Conservation (phyloP, 1,139 yeast species). For the Protomyces inundatus region DNA sequence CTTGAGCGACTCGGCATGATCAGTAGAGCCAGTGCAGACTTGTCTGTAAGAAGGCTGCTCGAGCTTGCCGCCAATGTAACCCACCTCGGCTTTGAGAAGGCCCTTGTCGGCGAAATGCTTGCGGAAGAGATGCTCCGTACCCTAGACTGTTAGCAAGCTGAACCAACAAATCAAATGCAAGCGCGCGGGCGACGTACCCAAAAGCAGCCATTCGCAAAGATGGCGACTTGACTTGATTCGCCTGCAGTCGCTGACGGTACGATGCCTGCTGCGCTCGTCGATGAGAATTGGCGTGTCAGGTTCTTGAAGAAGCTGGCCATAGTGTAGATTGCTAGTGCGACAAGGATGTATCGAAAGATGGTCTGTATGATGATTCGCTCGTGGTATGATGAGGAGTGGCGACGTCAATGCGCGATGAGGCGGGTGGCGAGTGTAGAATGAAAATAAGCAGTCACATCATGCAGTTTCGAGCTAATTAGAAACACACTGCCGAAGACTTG, state of each 20-base stretch:
- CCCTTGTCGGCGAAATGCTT: conserved; percentile 62
- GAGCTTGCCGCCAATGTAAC: conserved; percentile 72
- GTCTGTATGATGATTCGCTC: too few species aligned
- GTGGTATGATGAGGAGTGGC: not conserved
- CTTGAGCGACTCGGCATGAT: conserved; percentile 67
- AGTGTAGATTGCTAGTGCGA: not conserved
- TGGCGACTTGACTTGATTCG: conserved; percentile 34
- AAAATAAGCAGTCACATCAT: not conserved
- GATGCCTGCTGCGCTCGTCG: conserved; percentile 21
- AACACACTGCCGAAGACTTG: too few species aligned
- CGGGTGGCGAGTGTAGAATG: not conserved
- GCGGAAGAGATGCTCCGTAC: conserved; percentile 74
- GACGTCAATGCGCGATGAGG: not conserved
- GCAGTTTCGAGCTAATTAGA: too few species aligned
- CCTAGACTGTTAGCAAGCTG: not conserved
- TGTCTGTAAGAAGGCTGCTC: conserved; percentile 60
- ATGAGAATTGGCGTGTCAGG: conserved; percentile 16
- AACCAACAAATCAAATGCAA: not conserved
- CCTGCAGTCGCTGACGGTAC: conserved; percentile 17
- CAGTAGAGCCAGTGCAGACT: conserved; percentile 71
- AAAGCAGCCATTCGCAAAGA: conserved; percentile 81
- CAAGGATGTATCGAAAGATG: not conserved
- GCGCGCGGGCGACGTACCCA: conserved; percentile 49
- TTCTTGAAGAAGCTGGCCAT: conserved; percentile 26
- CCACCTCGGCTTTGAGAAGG: conserved; percentile 71